A percentile compares a stretch with the other conserved stretches of the same genome.
Conservation (phyloP, 2,329 filamentous ascomycete genomes). For the Penicillium fuscoglaucum region DNA sequence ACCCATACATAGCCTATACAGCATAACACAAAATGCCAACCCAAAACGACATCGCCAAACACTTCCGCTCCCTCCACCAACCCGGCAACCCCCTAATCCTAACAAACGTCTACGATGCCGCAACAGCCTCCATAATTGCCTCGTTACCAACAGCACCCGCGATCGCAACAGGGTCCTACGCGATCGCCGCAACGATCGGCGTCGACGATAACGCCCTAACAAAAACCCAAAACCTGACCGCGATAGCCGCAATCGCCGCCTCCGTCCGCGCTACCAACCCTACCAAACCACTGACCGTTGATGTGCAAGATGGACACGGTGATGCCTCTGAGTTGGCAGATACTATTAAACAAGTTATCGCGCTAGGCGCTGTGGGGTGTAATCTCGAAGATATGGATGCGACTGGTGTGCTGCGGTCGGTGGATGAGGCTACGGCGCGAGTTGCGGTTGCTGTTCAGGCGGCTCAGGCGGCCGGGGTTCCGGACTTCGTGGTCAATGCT, state of each 20-base stretch:
- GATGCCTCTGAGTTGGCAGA: constrained; percentile 43
- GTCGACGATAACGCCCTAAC: constrained; percentile 52
- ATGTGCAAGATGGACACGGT: constrained; percentile 63
- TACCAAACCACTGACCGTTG: constrained; percentile 49
- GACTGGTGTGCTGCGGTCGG: constrained; percentile 37
- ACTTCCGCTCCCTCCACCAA: constrained; percentile 49
- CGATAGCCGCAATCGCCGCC: constrained; percentile 48
- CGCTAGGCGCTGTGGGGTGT: constrained; percentile 55
- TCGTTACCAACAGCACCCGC: constrained; percentile 39
- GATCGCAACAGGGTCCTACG: constrained; percentile 55
- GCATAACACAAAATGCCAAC: background rate
- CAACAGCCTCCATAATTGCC: constrained; percentile 50
- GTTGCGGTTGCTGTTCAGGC: constrained; percentile 40
- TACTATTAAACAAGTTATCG: constrained; percentile 49
- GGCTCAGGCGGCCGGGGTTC: constrained; percentile 50
- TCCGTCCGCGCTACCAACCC: constrained; percentile 45
- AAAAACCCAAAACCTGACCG: constrained; percentile 53
- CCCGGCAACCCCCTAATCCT: constrained; percentile 55
- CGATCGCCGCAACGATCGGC: constrained; percentile 51
- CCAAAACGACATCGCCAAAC: constrained; percentile 12
- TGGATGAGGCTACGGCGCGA: constrained; percentile 52
- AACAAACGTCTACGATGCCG: constrained; percentile 57
- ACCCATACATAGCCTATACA: background rate
- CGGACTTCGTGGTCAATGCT: constrained; percentile 60
- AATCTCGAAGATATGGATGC: constrained; percentile 60